Conservation (phyloP, 2,329 filamentous ascomycete species). For the Fusarium domesticum region DNA sequence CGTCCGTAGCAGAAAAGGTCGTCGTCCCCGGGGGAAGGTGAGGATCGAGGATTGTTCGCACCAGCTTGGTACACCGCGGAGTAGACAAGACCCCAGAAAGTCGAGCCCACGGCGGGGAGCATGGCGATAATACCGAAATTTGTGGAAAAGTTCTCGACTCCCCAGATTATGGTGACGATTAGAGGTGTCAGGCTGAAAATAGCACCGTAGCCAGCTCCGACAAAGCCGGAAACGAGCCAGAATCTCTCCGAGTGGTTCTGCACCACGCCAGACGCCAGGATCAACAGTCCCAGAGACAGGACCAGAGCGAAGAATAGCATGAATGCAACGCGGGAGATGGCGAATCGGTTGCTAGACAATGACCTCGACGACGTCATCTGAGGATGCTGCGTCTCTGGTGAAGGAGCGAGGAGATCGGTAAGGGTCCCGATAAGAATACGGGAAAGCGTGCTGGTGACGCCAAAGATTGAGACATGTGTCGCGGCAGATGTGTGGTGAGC, state of each 20-base stretch:
- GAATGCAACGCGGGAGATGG: constrained; percentile 75
- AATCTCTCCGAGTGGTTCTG: constrained; percentile 77
- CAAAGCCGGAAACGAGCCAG: constrained; percentile 77
- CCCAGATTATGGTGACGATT: constrained; percentile 96
- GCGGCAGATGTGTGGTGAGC: constrained; percentile 59
- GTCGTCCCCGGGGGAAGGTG: constrained; percentile 24
- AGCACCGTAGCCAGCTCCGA: constrained; percentile 90
- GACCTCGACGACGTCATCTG: constrained; percentile 39
- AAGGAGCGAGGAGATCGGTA: constrained; percentile 79
- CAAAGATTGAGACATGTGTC: constrained; percentile 91
- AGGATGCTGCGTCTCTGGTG: constrained; percentile 57
- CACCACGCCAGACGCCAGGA: constrained; percentile 72
- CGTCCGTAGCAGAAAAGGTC: constrained; percentile 74
- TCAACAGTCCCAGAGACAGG: constrained; percentile 71
- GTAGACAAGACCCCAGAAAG: constrained; percentile 89
- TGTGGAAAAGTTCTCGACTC: constrained; percentile 96
- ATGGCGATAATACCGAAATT: constrained; percentile 97
- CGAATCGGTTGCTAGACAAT: constrained; percentile 42
- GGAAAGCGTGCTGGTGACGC: constrained; percentile 83
- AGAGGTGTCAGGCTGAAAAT: constrained; percentile 88
- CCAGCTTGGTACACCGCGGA: constrained; percentile 73
- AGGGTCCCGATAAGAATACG: constrained; percentile 86
- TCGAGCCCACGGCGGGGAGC: constrained; percentile 82
- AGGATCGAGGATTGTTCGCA: constrained; percentile 43
- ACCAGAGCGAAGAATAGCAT: constrained; percentile 72